Conservation (phyloP, 805 yeast genomes). For the Ogataea degrootiae region DNA sequence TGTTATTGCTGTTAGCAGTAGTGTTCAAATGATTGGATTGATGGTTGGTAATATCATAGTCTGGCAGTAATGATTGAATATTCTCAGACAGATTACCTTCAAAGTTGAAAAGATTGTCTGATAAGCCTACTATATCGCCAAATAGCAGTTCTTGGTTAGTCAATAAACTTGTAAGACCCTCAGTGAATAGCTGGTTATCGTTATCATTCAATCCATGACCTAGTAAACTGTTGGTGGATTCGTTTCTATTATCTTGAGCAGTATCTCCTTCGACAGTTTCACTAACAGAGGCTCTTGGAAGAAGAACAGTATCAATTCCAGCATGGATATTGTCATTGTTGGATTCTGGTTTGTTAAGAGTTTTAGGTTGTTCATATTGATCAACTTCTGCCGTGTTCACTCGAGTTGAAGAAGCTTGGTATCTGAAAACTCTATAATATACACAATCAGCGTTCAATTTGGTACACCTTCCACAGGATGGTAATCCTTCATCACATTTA, state of each 20-base stretch:
- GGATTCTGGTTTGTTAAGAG: background rate
- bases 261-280: no score
- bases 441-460: slow-evolving; percentile 31
- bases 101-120: slow-evolving; percentile 8
- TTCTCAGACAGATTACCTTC: slow-evolving; percentile 5
- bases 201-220: background rate
- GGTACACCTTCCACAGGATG: slow-evolving; percentile 34
- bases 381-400: no score
- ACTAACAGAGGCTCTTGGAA: no score
- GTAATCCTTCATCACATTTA: slow-evolving; percentile 31
- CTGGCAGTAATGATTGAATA: slow-evolving; percentile 9
- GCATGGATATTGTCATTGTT: no score
- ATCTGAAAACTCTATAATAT: slow-evolving; percentile 28
- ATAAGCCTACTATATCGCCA: slow-evolving; percentile 16
- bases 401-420: slow-evolving; percentile 12
- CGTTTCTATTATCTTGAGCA: no score
- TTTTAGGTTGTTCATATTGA: background rate
- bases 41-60: slow-evolving; percentile 3
- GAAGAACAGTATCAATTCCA: no score
- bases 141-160: slow-evolving; percentile 22
- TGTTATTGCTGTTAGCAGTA: no score
- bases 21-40: background rate
- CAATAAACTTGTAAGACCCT: slow-evolving; percentile 12
- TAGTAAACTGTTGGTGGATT: no score
- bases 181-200: slow-evolving; percentile 5